Percentiles rank a stretch among this genome's conserved stretches.
Conservation (phyloP, 2,329 filamentous ascomycete species). For the Albophoma yamanashiensis region DNA sequence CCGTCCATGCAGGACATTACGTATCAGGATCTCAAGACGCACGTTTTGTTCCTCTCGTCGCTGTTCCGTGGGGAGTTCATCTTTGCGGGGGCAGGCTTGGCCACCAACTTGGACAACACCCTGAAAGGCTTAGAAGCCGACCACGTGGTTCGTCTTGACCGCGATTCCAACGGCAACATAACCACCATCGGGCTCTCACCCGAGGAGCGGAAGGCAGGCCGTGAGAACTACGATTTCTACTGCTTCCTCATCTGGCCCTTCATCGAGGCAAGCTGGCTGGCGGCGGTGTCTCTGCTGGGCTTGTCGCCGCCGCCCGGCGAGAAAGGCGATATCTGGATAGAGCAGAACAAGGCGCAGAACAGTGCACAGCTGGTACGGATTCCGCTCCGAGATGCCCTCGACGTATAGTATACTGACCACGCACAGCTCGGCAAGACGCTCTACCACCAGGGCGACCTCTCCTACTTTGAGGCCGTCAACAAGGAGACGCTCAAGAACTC, state of each 20-base stretch:
- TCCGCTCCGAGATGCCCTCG: not conserved
- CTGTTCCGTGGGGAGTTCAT: conserved; percentile 97
- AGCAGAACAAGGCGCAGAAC: conserved; percentile 66
- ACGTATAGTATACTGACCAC: not conserved
- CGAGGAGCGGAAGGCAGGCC: conserved; percentile 62
- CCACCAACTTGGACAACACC: conserved; percentile 70
- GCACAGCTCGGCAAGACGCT: conserved; percentile 80
- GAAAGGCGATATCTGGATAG: conserved; percentile 65
- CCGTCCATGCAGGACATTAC: conserved; percentile 68
- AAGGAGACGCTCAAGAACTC: conserved; percentile 96
- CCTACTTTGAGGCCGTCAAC: conserved; percentile 97
- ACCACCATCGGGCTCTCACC: conserved; percentile 63
- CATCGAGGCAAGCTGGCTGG: conserved; percentile 88
- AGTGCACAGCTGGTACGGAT: conserved; percentile 63
- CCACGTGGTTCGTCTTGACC: conserved; percentile 59
- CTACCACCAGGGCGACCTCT: conserved; percentile 93
- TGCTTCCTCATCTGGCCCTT: conserved; percentile 99
- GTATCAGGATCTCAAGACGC: conserved; percentile 61
- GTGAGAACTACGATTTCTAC: conserved; percentile 97
- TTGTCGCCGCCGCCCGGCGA: conserved; percentile 58
- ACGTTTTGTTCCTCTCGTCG: conserved; percentile 83
- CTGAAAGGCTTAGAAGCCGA: conserved; percentile 69
- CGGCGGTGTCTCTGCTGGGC: conserved; percentile 78
- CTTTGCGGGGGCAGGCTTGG: conserved; percentile 78
- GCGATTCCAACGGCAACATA: conserved; percentile 45